Evolutionary conservation across 1,284 basidiomycete genomes (phyloP), one percentile per base, ranked within the genome.

Genomic region (Hemileia vastatrix): DNA sequence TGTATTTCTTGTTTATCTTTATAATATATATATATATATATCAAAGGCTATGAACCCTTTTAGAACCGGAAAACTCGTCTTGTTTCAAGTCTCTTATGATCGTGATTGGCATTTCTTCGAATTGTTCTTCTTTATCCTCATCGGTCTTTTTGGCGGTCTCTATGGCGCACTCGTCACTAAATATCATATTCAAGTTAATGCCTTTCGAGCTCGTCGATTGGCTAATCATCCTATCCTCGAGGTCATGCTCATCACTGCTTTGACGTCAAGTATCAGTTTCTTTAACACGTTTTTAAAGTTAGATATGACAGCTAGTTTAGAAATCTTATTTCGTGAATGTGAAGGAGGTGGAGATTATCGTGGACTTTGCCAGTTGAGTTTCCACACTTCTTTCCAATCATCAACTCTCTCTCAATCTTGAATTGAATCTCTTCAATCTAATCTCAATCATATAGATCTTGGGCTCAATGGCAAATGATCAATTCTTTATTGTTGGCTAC

Each of bases 101-200:
- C 83, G 93, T 31, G 90, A 94, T 72, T 99, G 95, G 95, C 94
- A 98, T 76, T 97, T 95, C 78, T 98, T 98, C 74, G 95, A 97
- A 76, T 90, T 98, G 58, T 82, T 93, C 33, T 96, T 92, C 77
- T 74, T 74, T 51, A 81, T 97, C 57, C 82, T 98, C 65, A 83
- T 98, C 49, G 95, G 95, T 3, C 82, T 98, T 66, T 97, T 98
- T 75, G 95, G 95, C 40, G 94, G 95, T 44, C 81, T 97, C 1
- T 99, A 98, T 76, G 95, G 95, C 18, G 93, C 91, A 0, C 89
- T 98, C 71, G 86, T 98, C 43, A 88, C 95, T 75, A 97, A 94
- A 76, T 95, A 95, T 80, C 94, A 98, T 75, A 80, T 97, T 60
- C 90, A 96, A 78, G 89, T 92, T 8, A 87, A 91, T 18, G 87